Conservation (phyloP, 371 early-diverging fungal genomes). For the Rhizopus arrhizus region DNA sequence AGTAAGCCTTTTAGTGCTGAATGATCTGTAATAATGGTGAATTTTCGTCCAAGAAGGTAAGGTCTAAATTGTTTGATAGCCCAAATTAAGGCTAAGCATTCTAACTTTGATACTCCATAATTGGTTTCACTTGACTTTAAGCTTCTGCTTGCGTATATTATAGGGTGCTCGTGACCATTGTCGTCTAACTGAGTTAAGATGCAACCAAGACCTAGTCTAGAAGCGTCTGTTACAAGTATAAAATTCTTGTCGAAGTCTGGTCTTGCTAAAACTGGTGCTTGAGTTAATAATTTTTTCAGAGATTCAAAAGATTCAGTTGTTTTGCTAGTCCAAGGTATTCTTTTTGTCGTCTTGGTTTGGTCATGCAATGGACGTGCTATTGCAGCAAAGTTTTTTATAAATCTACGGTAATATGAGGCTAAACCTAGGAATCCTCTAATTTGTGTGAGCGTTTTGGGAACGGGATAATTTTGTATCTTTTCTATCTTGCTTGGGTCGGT, state of each 20-base stretch:
- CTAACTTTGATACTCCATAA: conserved; percentile 4
- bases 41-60: not conserved
- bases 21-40: not conserved
- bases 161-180: not conserved
- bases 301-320: no score
- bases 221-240: not conserved
- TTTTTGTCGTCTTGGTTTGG: no score
- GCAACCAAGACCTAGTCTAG: not conserved
- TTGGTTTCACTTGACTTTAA: not conserved
- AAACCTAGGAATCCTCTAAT: conserved; percentile 1
- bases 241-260: not conserved
- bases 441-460: not conserved
- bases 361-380: no score
- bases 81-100: conserved; percentile 2
- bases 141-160: not conserved
- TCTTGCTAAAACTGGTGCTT: no score
- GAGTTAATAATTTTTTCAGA: no score
- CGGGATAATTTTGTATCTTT: no score
- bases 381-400: no score
- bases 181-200: conserved; percentile 2
- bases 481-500: no score
- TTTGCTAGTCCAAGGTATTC: no score
- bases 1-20: not conserved
- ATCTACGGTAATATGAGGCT: conserved; percentile 4
- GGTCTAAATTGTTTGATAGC: not conserved